Evolutionary conservation across 768 basidiomycete genomes (phyloP), one percentile per base, ranked within the genome.

Genomic region (Candolleomyces eurysporus): DNA sequence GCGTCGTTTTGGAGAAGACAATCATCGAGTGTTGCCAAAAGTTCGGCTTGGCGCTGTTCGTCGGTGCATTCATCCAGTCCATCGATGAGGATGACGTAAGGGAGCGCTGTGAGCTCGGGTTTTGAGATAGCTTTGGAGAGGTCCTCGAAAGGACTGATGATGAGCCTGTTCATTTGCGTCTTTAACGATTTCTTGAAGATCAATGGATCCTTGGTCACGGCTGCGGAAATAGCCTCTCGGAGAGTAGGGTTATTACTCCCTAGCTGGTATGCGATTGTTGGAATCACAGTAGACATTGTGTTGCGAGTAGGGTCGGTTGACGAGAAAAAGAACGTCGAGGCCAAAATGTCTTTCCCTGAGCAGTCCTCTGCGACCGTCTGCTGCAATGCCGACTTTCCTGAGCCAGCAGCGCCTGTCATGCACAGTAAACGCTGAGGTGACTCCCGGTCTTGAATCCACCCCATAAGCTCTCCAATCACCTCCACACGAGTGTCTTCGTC

Each of bases 21-120:
- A 14, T 58, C 30, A 5, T 49, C 36, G 17, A 49, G 6, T 5
- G 57, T 30, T 11, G 10, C 10, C 30, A 58, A 36, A 2, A 49
- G 16, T 10, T 48, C 57, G 4, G 17, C 16, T 40, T 58, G 57
- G 9, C 57, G 46, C 2, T 59, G 31, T 11, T 56, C 51, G 4
- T 58, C 64, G 4, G n/a, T n/a, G 42, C 64, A 67, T n/a, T 67
- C 64, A 36, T 67, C 64, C 16, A 57, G 42, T 4, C 64, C 64
- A 11, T 65, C 64, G 14, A 65, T 53, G 39, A 57, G 59, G 42
- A 65, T 31, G 22, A 19, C 48, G 7, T 56, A 31, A 19, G 45
- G 48, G n/a, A 36, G 14, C 4, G 46, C 11, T 22, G 42, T 31
- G 16, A 48, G 36, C 13, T 16, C 36, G 4, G 26, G 2, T 5